Percentiles rank a stretch among this genome's conserved stretches.
These are phyloP conservation scores for Trichocladium uniseriatum DNA, from an alignment of 495 filamentous ascomycete species.

Conservation along the genomic window DNA sequence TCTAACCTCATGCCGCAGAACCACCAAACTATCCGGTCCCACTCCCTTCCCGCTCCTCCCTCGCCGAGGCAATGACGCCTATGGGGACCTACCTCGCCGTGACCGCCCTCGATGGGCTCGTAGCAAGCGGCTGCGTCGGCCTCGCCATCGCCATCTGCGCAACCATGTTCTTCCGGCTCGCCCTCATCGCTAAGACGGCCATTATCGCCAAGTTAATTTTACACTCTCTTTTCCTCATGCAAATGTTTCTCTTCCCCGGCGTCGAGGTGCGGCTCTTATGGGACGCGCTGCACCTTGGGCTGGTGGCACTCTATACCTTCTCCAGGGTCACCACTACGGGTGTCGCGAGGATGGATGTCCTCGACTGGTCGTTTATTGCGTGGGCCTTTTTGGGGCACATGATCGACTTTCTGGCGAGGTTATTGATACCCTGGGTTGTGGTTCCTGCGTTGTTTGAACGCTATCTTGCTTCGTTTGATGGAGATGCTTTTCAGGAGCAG, in stretches of 20 bases:
- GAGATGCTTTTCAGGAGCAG: neutral
- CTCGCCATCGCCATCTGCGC: conserved; percentile 15
- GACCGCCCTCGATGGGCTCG: conserved; percentile 20
- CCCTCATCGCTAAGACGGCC: conserved; percentile 6
- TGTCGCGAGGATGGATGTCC: neutral
- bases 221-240: conserved; percentile 14
- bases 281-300: conserved; percentile 13
- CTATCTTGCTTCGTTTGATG: conserved; percentile 31
- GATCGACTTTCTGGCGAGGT: conserved; percentile 6
- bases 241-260: conserved; percentile 15
- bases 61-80: conserved; percentile 12
- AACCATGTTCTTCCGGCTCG: conserved; percentile 10
- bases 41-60: conserved; percentile 9
- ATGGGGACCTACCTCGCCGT: conserved; percentile 12
- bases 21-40: conserved; percentile 5
- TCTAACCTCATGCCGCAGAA: neutral
- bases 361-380: conserved; percentile 17
- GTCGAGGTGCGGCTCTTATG: conserved; percentile 14
- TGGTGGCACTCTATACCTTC: conserved; percentile 12
- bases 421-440: conserved; percentile 8
- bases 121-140: conserved; percentile 15
- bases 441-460: conserved; percentile 11
- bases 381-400: conserved; percentile 16
- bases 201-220: conserved; percentile 13
- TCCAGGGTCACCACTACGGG: neutral